phyloP scores from a whole-genome alignment of 306 rosid genomes.

The Cicer bijugum region DNA sequence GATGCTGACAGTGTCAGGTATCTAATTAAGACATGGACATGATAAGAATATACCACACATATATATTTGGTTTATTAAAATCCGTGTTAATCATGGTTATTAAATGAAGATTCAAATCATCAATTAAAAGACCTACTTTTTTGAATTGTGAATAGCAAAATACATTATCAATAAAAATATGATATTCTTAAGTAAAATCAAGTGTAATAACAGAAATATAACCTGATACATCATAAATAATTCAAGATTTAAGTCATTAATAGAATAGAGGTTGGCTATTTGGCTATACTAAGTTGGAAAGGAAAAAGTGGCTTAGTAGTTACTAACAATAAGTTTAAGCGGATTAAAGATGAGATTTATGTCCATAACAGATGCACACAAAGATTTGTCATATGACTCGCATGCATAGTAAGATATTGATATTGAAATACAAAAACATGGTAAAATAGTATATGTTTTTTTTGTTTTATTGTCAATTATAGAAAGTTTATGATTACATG shows the following conservation, averaged over 20 bases:
- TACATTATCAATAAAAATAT: not conserved
- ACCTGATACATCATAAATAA: not conserved
- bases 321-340: not conserved
- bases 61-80: conserved; percentile 3
- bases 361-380: not conserved
- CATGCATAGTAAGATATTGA: too few relatives aligned
- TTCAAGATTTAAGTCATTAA: not conserved
- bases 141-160: not conserved
- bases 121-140: not conserved
- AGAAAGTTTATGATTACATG: not conserved
- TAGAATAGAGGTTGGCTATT: not conserved
- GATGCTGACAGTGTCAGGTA: not conserved
- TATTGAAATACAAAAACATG: not conserved
- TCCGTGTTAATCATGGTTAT: not conserved
- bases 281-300: not conserved
- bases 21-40: conserved; percentile 21
- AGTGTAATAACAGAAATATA: not conserved
- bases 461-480: not conserved
- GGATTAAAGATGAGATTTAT: not conserved
- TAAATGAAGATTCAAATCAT: not conserved
- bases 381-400: not conserved
- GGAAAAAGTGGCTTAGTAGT: not conserved
- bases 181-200: not conserved
- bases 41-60: not conserved
- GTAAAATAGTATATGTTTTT: not conserved